Percentiles rank a stretch among this genome's conserved stretches.
phyloP scores from a whole-genome alignment of 331 rosid genomes.

The Pyrus hybrid region DNA sequence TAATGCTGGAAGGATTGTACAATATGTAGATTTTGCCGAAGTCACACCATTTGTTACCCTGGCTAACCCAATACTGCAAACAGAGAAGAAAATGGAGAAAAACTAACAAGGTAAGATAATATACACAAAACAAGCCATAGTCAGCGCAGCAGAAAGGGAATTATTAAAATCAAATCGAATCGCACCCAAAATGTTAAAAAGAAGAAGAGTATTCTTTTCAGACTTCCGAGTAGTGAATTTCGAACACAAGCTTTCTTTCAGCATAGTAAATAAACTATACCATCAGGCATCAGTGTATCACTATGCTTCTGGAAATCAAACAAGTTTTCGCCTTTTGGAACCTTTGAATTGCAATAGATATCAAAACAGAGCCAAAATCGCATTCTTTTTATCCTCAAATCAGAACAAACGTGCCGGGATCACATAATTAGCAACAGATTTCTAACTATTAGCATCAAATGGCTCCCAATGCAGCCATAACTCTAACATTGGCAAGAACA shows the following conservation, averaged over 20 bases:
- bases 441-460: neutral
- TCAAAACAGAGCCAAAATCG: neutral
- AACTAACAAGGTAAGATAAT: neutral
- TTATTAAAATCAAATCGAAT: neutral
- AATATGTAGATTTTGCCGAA: slow-evolving; percentile 88
- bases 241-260: neutral
- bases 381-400: neutral
- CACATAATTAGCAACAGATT: neutral
- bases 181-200: neutral
- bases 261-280: neutral
- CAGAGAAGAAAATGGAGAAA: neutral
- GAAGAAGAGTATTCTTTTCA: no score
- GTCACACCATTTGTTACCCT: slow-evolving; percentile 99
- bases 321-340: neutral
- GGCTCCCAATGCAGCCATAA: neutral
- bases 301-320: neutral
- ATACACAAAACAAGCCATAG: neutral
- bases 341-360: neutral
- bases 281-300: neutral
- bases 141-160: no score
- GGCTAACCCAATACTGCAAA: slow-evolving; percentile 97
- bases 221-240: neutral
- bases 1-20: slow-evolving; percentile 67
- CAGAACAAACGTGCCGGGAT: neutral
- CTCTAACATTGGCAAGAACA: neutral